Percentiles rank a stretch among this genome's conserved stretches.
These are phyloP conservation scores for Suhomyces wounanorum DNA, from an alignment of 1,139 yeast genomes.

Conservation along the genomic window DNA sequence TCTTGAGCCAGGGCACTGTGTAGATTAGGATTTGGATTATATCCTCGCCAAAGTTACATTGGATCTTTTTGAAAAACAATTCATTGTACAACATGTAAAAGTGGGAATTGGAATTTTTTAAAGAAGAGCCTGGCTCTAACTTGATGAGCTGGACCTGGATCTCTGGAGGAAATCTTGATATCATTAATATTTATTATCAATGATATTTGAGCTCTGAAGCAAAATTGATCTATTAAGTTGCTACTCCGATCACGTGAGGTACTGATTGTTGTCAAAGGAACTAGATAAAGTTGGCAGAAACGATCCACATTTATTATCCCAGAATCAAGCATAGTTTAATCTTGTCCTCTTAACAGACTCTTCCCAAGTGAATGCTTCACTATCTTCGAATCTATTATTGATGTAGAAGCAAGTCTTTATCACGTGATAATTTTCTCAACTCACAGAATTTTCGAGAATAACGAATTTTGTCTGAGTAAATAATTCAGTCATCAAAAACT, in stretches of 20 bases:
- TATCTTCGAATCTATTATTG: too few species aligned
- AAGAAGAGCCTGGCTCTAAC: slow-evolving; percentile 44
- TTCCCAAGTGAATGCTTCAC: too few species aligned
- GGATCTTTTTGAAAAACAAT: slow-evolving; percentile 44
- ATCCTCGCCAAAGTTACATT: slow-evolving; percentile 46
- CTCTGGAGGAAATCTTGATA: slow-evolving; percentile 47
- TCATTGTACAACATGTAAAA: slow-evolving; percentile 54
- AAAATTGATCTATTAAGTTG: not conserved
- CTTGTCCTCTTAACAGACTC: too few species aligned
- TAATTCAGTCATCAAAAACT: not conserved
- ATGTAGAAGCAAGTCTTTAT: not conserved
- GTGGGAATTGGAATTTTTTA: slow-evolving; percentile 44
- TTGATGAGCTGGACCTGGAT: slow-evolving; percentile 45
- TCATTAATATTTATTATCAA: slow-evolving; percentile 9
- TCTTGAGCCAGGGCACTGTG: slow-evolving; percentile 43
- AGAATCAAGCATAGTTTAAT: too few species aligned
- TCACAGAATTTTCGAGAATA: slow-evolving; percentile 15
- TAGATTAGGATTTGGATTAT: slow-evolving; percentile 30
- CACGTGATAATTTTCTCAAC: not conserved
- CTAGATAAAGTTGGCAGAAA: not conserved
- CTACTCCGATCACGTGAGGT: not conserved
- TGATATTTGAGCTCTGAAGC: not conserved
- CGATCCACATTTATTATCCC: too few species aligned
- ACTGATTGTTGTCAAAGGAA: not conserved
- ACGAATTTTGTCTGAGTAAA: not conserved